phyloP scores from a whole-genome alignment of 2,329 filamentous ascomycete genomes.

The Cercospora beticola region DNA sequence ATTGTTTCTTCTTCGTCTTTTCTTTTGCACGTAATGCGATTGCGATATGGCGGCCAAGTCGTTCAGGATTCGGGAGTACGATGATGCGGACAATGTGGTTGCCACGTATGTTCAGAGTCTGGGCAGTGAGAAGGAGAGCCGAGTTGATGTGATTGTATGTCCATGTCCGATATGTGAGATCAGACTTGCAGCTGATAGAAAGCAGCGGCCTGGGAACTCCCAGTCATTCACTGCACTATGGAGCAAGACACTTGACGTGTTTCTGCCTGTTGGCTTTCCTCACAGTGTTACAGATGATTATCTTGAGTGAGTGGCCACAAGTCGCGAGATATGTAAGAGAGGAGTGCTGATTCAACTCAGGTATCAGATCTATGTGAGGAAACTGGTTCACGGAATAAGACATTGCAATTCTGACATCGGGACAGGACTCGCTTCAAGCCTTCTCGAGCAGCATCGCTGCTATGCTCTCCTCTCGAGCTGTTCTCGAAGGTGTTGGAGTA shows the following conservation, averaged over 20 bases:
- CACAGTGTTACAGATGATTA: conserved; percentile 85
- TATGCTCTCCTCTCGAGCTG: conserved; percentile 76
- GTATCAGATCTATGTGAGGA: conserved; percentile 66
- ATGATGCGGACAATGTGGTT: conserved; percentile 52
- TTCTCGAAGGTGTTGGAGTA: conserved; percentile 76
- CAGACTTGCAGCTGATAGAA: not conserved
- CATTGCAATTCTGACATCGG: not conserved
- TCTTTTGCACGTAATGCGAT: not conserved
- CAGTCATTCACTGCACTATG: conserved; percentile 29
- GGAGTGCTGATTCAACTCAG: conserved; percentile 39
- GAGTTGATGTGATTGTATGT: conserved; percentile 51
- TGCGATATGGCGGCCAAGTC: conserved; percentile 16
- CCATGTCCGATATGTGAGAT: not conserved
- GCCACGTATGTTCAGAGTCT: conserved; percentile 51
- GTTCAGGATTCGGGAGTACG: conserved; percentile 41
- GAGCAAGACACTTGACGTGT: conserved; percentile 62
- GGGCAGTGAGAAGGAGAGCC: conserved; percentile 27
- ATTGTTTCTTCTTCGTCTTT: not conserved
- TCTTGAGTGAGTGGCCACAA: conserved; percentile 59
- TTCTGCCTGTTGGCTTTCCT: conserved; percentile 84
- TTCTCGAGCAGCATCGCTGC: conserved; percentile 80
- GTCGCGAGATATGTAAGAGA: not conserved
- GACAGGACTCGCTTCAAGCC: conserved; percentile 73
- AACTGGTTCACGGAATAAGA: not conserved
- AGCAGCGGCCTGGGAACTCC: conserved; percentile 19